A percentile compares a stretch with the other conserved stretches of the same genome.
Conservation (phyloP, 306 rosid genomes). For the Prinsepia uniflora region DNA sequence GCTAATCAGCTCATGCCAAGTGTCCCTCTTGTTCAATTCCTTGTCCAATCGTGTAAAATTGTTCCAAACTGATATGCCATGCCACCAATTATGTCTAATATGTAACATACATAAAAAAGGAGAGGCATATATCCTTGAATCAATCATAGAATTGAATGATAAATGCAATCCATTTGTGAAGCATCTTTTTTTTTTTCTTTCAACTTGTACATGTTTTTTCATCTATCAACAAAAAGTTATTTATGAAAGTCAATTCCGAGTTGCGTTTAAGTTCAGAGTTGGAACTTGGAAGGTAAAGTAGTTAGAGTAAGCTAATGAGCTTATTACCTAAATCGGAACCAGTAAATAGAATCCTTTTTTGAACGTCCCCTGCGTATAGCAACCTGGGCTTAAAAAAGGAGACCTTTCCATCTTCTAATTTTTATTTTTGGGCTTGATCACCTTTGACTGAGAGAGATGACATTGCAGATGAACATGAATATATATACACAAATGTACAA, state of each 20-base stretch:
- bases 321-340: no score
- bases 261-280: no score
- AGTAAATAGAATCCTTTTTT: no score
- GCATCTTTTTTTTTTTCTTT: neutral
- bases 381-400: no score
- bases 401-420: no score
- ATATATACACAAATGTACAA: slow-evolving; percentile 18
- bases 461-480: slow-evolving; percentile 11
- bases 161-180: neutral
- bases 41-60: slow-evolving; percentile 20
- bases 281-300: no score
- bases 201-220: neutral
- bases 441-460: slow-evolving; percentile 1
- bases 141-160: neutral
- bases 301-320: no score
- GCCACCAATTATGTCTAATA: neutral
- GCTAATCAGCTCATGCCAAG: slow-evolving; percentile 14
- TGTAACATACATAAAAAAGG: neutral
- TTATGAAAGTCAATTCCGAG: neutral
- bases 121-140: neutral
- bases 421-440: no score
- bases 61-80: slow-evolving; percentile 1
- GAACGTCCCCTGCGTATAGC: no score
- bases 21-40: neutral
- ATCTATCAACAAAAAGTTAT: neutral